These are phyloP conservation scores for Tuber indicum DNA, from an alignment of 495 filamentous ascomycete species.

Conservation along the genomic window DNA sequence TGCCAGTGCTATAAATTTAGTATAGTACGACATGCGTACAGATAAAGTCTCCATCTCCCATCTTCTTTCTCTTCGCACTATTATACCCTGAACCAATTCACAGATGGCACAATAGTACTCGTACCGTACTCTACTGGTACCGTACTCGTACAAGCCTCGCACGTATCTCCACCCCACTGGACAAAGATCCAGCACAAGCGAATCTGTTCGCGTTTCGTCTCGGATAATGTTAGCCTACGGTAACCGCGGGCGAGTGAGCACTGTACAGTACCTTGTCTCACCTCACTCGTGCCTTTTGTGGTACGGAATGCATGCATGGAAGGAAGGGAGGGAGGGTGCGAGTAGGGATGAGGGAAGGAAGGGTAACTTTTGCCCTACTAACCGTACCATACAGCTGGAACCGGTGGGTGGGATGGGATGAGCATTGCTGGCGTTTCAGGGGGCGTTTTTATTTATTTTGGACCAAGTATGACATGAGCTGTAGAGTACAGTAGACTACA, in stretches of 20 bases:
- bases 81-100: not conserved
- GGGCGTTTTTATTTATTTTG: not conserved
- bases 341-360: not conserved
- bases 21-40: not conserved
- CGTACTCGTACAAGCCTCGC: not conserved
- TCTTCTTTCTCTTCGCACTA: no score
- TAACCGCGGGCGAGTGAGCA: not conserved
- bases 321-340: not conserved
- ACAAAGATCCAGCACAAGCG: not conserved
- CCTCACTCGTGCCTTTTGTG: not conserved
- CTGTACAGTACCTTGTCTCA: not conserved
- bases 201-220: not conserved
- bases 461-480: not conserved
- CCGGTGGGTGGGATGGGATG: not conserved
- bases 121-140: no score
- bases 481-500: not conserved
- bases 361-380: not conserved
- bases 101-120: not conserved
- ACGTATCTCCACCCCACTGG: not conserved
- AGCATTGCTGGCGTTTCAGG: slow-evolving; percentile 1
- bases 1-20: not conserved
- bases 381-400: not conserved
- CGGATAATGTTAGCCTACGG: not conserved
- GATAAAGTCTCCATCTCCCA: no score
- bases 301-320: not conserved